These are phyloP conservation scores for Aquilaria malaccensis DNA, from an alignment of 345 rosid genomes.

Conservation along the genomic window DNA sequence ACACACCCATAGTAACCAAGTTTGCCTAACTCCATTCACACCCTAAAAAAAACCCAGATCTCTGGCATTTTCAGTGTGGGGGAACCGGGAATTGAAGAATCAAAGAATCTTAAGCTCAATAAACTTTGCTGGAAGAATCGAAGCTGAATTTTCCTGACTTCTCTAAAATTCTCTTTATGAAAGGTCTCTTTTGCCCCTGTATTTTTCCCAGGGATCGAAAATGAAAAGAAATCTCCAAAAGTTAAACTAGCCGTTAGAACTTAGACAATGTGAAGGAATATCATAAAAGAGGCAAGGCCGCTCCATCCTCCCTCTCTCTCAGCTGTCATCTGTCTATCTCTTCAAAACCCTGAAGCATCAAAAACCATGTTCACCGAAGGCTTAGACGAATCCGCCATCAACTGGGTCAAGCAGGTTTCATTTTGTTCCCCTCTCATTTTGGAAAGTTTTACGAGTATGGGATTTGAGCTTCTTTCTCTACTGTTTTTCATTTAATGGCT, in stretches of 20 bases:
- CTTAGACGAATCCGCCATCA: conserved; percentile 57
- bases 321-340: conserved; percentile 5
- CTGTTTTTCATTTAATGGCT: not conserved
- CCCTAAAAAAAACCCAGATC: no score
- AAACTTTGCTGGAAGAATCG: conserved; percentile 1
- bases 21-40: no score
- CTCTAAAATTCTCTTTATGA: not conserved
- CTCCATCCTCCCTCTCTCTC: conserved; percentile 14
- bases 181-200: not conserved
- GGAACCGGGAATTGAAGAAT: not conserved
- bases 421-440: not conserved
- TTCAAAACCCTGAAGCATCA: not conserved
- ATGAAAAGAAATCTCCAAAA: not conserved
- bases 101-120: not conserved
- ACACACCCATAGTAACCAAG: no score
- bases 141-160: conserved; percentile 1
- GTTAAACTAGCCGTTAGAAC: conserved; percentile 64
- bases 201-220: not conserved
- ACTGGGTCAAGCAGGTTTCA: conserved; percentile 67
- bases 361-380: conserved; percentile 57
- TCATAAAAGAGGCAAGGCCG: conserved; percentile 7
- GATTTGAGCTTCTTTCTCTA: not conserved
- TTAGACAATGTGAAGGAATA: conserved; percentile 4
- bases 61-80: no score
- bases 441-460: not conserved